These are phyloP conservation scores for Candida montana DNA, from an alignment of 805 yeast genomes.

Conservation along the genomic window DNA sequence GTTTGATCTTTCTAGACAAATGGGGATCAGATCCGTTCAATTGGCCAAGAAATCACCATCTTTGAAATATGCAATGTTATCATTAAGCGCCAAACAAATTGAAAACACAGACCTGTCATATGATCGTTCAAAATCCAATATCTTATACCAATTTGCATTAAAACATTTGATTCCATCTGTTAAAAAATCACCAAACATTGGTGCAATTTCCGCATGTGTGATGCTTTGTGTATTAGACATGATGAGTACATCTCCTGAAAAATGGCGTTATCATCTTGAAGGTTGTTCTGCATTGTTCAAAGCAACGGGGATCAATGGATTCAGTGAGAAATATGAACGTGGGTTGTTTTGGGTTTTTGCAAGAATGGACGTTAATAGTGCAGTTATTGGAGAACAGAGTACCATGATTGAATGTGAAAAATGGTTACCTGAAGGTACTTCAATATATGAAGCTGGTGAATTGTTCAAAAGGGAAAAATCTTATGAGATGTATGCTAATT, in stretches of 20 bases:
- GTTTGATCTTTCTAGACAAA: slow-evolving; percentile 31
- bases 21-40: slow-evolving; percentile 30
- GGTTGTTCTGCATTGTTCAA: slow-evolving; percentile 35
- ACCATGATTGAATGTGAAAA: slow-evolving; percentile 31
- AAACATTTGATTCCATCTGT: slow-evolving; percentile 31
- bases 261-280: slow-evolving; percentile 36
- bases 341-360: slow-evolving; percentile 42
- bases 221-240: slow-evolving; percentile 38
- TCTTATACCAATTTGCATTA: slow-evolving; percentile 30
- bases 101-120: slow-evolving; percentile 26
- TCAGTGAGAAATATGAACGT: slow-evolving; percentile 30
- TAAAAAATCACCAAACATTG: slow-evolving; percentile 26
- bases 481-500: slow-evolving; percentile 35
- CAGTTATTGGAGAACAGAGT: slow-evolving; percentile 31
- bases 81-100: slow-evolving; percentile 30
- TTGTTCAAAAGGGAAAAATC: slow-evolving; percentile 22
- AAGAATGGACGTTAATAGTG: slow-evolving; percentile 36
- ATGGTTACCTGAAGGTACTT: slow-evolving; percentile 30
- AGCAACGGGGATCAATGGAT: slow-evolving; percentile 34
- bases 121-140: slow-evolving; percentile 25
- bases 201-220: slow-evolving; percentile 34
- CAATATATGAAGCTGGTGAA: slow-evolving; percentile 22
- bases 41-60: slow-evolving; percentile 35
- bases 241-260: slow-evolving; percentile 33
- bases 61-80: slow-evolving; percentile 28